These are phyloP conservation scores for Eucalyptus tenuipes DNA, from an alignment of 345 rosid genomes.

Conservation along the genomic window DNA sequence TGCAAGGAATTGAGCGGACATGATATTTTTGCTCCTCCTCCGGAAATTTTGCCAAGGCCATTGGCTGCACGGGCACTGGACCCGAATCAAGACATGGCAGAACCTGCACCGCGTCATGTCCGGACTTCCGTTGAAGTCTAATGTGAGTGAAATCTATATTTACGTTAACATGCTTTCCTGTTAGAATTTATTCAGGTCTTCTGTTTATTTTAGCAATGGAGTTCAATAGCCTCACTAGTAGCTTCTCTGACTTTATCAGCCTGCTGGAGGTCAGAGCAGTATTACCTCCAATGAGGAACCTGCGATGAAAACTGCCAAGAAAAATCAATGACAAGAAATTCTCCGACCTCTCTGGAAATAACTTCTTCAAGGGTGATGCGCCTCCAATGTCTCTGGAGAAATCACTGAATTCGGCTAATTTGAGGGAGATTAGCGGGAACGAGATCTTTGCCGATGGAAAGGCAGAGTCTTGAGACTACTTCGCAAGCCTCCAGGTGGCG, in stretches of 20 bases:
- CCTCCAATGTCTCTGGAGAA: conserved; percentile 50
- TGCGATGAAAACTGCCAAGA: conserved; percentile 69
- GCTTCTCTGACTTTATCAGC: conserved; percentile 7
- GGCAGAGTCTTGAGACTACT: conserved; percentile 74
- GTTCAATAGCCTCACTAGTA: neutral
- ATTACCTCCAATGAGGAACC: conserved; percentile 19
- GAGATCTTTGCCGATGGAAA: conserved; percentile 89
- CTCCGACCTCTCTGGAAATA: conserved; percentile 73
- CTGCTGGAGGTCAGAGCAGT: conserved; percentile 32
- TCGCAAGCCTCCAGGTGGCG: conserved; percentile 99
- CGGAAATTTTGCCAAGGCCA: conserved; percentile 80
- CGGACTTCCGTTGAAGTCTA: conserved; percentile 14
- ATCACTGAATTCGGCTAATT: conserved; percentile 56
- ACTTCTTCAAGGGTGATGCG: conserved; percentile 68
- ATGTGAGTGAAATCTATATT: neutral
- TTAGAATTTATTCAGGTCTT: neutral
- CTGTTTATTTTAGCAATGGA: neutral
- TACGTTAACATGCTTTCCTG: neutral
- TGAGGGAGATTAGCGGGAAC: conserved; percentile 73
- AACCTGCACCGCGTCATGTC: conserved; percentile 26
- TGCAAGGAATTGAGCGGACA: conserved; percentile 87
- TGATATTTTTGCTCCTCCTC: conserved; percentile 95
- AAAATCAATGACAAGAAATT: conserved; percentile 67
- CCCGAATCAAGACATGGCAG: conserved; percentile 57
- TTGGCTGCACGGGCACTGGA: conserved; percentile 58